phyloP scores from a whole-genome alignment of 2,329 filamentous ascomycete genomes.

The Cordyceps javanica region DNA sequence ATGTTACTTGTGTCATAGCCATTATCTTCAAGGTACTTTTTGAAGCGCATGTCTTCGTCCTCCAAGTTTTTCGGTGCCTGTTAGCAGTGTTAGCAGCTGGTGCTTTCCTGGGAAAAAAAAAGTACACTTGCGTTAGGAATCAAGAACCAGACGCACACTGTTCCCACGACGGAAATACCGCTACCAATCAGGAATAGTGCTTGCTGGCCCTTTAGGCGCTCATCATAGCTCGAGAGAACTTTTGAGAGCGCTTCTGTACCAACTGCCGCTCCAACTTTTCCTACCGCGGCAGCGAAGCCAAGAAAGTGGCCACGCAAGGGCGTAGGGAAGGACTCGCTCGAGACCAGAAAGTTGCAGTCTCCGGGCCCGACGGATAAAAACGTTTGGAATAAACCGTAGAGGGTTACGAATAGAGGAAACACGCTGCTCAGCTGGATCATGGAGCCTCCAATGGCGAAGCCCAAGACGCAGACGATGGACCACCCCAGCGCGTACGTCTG shows the following conservation, averaged over 20 bases:
- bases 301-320: background rate
- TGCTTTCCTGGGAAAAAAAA: no score
- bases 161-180: background rate
- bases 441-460: background rate
- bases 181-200: background rate
- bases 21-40: conserved; percentile 16
- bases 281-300: background rate
- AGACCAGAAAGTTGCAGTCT: background rate
- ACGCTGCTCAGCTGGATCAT: background rate
- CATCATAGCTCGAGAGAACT: background rate
- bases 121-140: background rate
- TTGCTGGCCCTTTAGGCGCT: background rate
- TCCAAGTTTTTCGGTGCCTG: conserved; percentile 18
- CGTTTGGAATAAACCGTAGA: background rate
- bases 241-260: background rate
- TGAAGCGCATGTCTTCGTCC: conserved; percentile 19
- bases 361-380: background rate
- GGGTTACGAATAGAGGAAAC: background rate
- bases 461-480: background rate
- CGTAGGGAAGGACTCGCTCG: background rate
- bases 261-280: background rate
- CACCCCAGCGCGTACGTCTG: background rate
- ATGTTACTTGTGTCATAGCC: conserved; percentile 18
- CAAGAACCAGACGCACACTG: background rate
- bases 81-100: background rate